Evolutionary conservation across 2,329 filamentous ascomycete genomes (phyloP).

Genomic region (Simplicillium sp.): DNA sequence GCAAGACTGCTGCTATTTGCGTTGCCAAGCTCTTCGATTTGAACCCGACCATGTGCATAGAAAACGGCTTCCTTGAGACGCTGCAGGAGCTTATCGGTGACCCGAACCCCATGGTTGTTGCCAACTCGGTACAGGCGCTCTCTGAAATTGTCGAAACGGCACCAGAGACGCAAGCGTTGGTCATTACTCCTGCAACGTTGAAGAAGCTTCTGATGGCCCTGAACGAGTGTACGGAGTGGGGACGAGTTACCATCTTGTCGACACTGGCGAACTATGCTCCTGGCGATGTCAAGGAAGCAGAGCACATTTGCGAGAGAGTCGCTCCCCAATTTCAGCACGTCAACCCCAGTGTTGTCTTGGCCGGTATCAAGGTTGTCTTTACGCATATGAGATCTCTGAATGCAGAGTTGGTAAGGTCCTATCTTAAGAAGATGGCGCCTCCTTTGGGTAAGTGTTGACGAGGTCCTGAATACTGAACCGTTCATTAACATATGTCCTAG

Average conservation of each 20-base stretch:
- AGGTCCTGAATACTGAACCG: background rate
- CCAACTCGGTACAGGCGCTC: slow-evolving; percentile 90
- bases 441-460: slow-evolving; percentile 59
- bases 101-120: slow-evolving; percentile 97
- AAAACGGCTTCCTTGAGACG: slow-evolving; percentile 91
- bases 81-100: slow-evolving; percentile 95
- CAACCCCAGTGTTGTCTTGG: slow-evolving; percentile 91
- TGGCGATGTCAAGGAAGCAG: slow-evolving; percentile 84
- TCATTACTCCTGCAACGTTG: slow-evolving; percentile 71
- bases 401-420: slow-evolving; percentile 69
- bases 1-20: slow-evolving; percentile 95
- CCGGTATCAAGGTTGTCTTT: slow-evolving; percentile 97
- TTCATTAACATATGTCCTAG: slow-evolving; percentile 31
- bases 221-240: slow-evolving; percentile 98
- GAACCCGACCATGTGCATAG: slow-evolving; percentile 83
- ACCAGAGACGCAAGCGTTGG: slow-evolving; percentile 79
- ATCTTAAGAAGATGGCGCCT: slow-evolving; percentile 97
- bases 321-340: slow-evolving; percentile 97
- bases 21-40: slow-evolving; percentile 97
- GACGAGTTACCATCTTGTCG: slow-evolving; percentile 83
- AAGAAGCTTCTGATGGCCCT: slow-evolving; percentile 96
- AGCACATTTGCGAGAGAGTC: slow-evolving; percentile 96
- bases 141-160: slow-evolving; percentile 85
- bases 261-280: slow-evolving; percentile 84
- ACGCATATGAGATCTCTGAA: slow-evolving; percentile 85